Base-by-base conservation (phyloP, 2,329 filamentous ascomycete genomes). In the Colletotrichum caudatum region DNA sequence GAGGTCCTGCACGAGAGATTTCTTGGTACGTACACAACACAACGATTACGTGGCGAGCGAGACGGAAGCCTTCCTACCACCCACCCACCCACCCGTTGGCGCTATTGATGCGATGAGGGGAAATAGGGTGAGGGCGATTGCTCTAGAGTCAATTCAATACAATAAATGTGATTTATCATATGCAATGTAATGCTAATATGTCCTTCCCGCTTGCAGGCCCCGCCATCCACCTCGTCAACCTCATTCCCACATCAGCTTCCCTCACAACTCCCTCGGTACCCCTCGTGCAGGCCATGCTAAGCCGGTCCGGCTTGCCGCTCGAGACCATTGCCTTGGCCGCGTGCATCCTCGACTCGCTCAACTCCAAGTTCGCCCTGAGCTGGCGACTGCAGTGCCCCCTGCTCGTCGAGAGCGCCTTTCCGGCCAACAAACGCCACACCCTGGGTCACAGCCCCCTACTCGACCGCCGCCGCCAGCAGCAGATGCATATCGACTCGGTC, bases 281-380 rank as follows among this genome's bases (percentile, higher is more conserved):
- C 46, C 81, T 89, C 59, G 87, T 92, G 29, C 90, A 92, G 78
- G 84, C 85, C 58, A 87, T 92, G 74, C 84, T 92, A 69, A 83
- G 83, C 68, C 86, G 88, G 73, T 86, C 89, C 68, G 81, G 85
- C 65, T 81, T 92, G 35, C 86, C 89, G 4, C 84, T 89, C 76
- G 88, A 91, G 77, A 89, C 86, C 33, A 83, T 92, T 58, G 90
- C 90, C 56, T 82, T 92, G 48, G 90, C 89, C 46, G 89, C 90
- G 50, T 91, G 89, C 82, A 88, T 92, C 61, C 84, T 92, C 74
- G 90, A 92, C 77, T 90, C 89, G 51, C 84, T 92, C 73, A 87
- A 88, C 79, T 85, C 86, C 59, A 88, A 86, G 71, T 92, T 92
- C 78, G 88, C 89, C 58, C 85, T 88, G 44, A 85, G 82, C 69